A percentile compares a stretch with the other conserved stretches of the same genome.
Conservation (phyloP, 805 yeast species). For the Teunomyces atbi region DNA sequence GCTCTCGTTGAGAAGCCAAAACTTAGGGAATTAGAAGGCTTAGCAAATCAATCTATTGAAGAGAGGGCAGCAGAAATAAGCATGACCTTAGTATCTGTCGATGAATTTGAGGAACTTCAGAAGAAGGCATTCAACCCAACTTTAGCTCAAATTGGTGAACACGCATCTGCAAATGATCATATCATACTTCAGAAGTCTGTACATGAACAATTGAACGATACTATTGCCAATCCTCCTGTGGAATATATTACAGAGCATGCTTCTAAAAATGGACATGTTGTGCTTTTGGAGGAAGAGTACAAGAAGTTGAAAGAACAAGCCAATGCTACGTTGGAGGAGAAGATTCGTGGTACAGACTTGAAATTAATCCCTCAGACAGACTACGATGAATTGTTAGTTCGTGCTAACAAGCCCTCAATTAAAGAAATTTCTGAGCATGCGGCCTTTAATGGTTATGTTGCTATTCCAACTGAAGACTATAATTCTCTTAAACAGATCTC, state of each 20-base stretch:
- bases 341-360: constrained; percentile 16
- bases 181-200: background rate
- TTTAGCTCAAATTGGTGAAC: constrained; percentile 6
- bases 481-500: background rate
- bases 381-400: constrained; percentile 16
- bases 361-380: constrained; percentile 22
- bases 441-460: constrained; percentile 24
- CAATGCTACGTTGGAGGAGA: constrained; percentile 14
- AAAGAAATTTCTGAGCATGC: constrained; percentile 24
- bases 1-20: constrained; percentile 8
- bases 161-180: constrained; percentile 1
- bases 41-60: constrained; percentile 13
- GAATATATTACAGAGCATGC: constrained; percentile 7
- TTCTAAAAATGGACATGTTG: background rate
- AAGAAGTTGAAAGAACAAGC: constrained; percentile 10
- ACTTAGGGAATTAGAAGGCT: background rate
- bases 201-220: background rate
- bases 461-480: constrained; percentile 11
- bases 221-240: constrained; percentile 2
- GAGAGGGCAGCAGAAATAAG: constrained; percentile 14
- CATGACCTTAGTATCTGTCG: constrained; percentile 8
- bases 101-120: constrained; percentile 10
- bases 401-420: constrained; percentile 17
- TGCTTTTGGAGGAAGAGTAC: constrained; percentile 7
- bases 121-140: background rate